Evolutionary conservation across 2,329 filamentous ascomycete species (phyloP).

Genomic region (Calonectria honghensis): DNA sequence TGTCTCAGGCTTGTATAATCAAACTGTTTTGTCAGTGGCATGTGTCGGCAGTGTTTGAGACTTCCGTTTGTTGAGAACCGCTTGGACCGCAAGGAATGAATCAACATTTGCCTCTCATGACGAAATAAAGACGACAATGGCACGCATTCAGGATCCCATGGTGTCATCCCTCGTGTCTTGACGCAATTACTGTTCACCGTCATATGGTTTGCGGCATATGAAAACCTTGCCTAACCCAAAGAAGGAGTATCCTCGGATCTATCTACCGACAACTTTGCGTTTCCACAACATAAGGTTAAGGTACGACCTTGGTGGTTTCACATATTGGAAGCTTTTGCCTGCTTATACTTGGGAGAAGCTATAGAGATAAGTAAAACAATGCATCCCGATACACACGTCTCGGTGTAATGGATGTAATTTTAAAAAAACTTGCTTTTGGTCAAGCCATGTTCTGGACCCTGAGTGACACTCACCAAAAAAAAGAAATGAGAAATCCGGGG

Average conservation of each 20-base stretch:
- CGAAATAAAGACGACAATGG: not conserved
- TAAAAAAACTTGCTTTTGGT: not conserved
- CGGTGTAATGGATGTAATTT: not conserved
- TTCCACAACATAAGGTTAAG: not conserved
- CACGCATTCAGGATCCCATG: not conserved
- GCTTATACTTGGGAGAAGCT: not conserved
- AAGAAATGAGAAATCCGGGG: not conserved
- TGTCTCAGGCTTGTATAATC: not conserved
- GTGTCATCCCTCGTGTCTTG: not conserved
- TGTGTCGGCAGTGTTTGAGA: not conserved
- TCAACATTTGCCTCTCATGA: not conserved
- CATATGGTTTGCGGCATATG: not conserved
- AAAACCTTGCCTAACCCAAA: not conserved
- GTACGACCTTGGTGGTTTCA: not conserved
- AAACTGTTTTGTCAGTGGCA: not conserved
- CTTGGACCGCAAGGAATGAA: not conserved
- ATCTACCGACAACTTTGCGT: not conserved
- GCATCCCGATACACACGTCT: not conserved
- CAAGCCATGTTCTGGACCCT: not conserved
- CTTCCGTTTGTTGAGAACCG: not conserved
- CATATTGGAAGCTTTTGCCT: not conserved
- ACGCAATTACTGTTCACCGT: not conserved
- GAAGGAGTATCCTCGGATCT: not conserved
- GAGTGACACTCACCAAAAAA: not conserved
- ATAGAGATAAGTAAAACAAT: not conserved